Evolutionary conservation across 2,329 filamentous ascomycete species (phyloP).

Genomic region (Cladosporium sp.): DNA sequence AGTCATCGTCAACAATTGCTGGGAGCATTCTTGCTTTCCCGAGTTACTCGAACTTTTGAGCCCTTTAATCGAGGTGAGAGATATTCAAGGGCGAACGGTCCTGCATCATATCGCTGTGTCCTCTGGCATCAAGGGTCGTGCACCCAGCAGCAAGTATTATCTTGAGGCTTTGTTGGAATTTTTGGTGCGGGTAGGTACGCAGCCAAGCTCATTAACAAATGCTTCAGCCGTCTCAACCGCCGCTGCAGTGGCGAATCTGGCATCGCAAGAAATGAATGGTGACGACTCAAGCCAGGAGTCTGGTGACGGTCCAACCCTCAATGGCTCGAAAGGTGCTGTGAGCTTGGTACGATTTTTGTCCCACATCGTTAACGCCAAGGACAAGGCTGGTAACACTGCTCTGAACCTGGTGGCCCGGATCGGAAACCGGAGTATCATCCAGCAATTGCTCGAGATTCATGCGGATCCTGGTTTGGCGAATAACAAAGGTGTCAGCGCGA

Average conservation of each 20-base stretch:
- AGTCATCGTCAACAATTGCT: slow-evolving; percentile 87
- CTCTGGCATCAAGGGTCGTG: slow-evolving; percentile 88
- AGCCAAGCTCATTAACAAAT: slow-evolving; percentile 17
- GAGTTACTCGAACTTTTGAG: slow-evolving; percentile 84
- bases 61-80: slow-evolving; percentile 81
- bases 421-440: slow-evolving; percentile 88
- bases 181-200: slow-evolving; percentile 68
- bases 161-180: slow-evolving; percentile 91
- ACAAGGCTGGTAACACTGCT: slow-evolving; percentile 90
- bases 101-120: slow-evolving; percentile 95
- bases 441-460: slow-evolving; percentile 91
- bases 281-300: slow-evolving; percentile 25
- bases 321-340: slow-evolving; percentile 54
- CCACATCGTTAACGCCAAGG: slow-evolving; percentile 92
- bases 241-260: slow-evolving; percentile 17
- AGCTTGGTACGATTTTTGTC: slow-evolving; percentile 90
- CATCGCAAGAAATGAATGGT: slow-evolving; percentile 21
- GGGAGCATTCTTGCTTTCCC: slow-evolving; percentile 84
- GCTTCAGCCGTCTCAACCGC: slow-evolving; percentile 43
- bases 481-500: slow-evolving; percentile 75
- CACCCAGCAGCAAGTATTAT: slow-evolving; percentile 89
- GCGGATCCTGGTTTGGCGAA: slow-evolving; percentile 91
- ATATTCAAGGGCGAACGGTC: slow-evolving; percentile 83
- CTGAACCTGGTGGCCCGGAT: slow-evolving; percentile 90
- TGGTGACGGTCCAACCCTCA: slow-evolving; percentile 10